phyloP scores from a whole-genome alignment of 768 basidiomycete species.

The Mycena olivaceomarginata region DNA sequence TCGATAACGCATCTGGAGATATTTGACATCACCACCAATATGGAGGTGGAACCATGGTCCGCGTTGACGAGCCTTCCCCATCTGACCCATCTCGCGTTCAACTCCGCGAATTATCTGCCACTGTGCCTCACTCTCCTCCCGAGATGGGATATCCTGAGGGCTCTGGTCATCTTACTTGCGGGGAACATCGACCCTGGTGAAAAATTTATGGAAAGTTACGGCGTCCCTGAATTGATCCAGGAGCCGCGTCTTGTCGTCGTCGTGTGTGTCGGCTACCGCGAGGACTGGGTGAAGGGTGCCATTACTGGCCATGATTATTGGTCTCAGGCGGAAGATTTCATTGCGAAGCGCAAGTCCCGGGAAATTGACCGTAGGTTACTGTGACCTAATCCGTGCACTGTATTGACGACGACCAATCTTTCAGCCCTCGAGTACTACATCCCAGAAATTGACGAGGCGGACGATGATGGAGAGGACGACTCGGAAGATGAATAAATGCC shows the following conservation, averaged over 20 bases:
- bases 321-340: background rate
- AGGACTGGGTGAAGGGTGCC: background rate
- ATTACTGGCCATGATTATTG: background rate
- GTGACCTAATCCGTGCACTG: background rate
- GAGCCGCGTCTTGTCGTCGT: background rate
- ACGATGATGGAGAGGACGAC: too few species aligned
- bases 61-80: background rate
- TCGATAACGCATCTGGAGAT: slow-evolving; percentile 5
- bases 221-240: background rate
- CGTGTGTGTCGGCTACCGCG: background rate
- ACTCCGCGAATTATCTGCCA: background rate
- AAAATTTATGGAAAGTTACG: background rate
- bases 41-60: background rate
- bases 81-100: slow-evolving; percentile 11
- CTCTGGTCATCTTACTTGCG: background rate
- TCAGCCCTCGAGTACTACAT: background rate
- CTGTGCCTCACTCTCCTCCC: background rate
- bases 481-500: too few species aligned
- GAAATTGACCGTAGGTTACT: background rate
- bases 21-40: background rate
- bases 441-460: background rate
- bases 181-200: too few species aligned
- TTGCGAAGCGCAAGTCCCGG: background rate
- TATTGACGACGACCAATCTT: background rate
- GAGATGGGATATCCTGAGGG: background rate